A percentile compares a stretch with the other conserved stretches of the same genome.
These are phyloP conservation scores for Chloris gayana DNA, from an alignment of 176 grass and related monocot species.

Conservation along the genomic window DNA sequence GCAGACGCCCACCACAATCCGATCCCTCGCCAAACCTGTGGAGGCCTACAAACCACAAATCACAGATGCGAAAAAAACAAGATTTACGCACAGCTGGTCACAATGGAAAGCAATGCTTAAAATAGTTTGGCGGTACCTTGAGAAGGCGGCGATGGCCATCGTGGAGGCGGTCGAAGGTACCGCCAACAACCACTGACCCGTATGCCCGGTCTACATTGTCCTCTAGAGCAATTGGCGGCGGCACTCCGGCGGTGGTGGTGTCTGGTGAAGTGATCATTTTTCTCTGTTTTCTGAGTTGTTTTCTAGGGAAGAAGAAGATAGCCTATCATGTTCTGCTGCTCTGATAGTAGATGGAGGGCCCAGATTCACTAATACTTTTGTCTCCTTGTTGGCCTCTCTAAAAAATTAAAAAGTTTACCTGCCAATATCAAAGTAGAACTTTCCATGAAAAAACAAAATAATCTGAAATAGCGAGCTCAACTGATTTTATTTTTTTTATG, in stretches of 20 bases:
- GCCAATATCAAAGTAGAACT: too few relatives aligned
- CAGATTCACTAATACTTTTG: conserved; percentile 32
- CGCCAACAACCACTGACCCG: conserved; percentile 54
- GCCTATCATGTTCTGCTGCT: neutral
- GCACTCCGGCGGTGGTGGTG: conserved; percentile 8
- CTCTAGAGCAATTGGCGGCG: neutral
- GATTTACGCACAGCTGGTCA: neutral
- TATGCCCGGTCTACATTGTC: conserved; percentile 12
- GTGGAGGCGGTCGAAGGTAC: conserved; percentile 77
- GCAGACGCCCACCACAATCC: conserved; percentile 67
- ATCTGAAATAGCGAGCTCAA: too few relatives aligned
- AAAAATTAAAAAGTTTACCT: too few relatives aligned
- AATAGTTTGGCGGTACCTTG: conserved; percentile 33
- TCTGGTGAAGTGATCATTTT: conserved; percentile 36
- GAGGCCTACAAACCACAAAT: conserved; percentile 44
- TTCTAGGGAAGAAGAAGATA: neutral
- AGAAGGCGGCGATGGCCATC: conserved; percentile 68
- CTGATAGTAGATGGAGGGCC: neutral
- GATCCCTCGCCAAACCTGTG: conserved; percentile 50
- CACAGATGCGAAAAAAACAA: neutral
- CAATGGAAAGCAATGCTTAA: conserved; percentile 6
- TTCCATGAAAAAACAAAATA: too few relatives aligned
- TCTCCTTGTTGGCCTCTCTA: too few relatives aligned
- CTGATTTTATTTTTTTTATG: too few relatives aligned
- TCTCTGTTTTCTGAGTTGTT: neutral